phyloP scores from a whole-genome alignment of 2,329 filamentous ascomycete species.

The Lachnellula willkommii region DNA sequence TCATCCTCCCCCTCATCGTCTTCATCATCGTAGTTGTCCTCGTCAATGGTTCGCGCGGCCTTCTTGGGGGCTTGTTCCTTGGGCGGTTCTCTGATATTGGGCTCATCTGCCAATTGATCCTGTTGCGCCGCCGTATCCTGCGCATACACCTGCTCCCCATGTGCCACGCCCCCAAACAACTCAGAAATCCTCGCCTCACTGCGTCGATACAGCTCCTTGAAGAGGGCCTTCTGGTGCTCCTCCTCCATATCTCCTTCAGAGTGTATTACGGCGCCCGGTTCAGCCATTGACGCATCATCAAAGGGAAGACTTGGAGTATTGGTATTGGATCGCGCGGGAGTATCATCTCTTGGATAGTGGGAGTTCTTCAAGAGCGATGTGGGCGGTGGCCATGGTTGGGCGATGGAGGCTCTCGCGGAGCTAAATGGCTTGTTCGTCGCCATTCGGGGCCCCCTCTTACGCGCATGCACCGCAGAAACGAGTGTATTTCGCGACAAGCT shows the following conservation, averaged over 20 bases:
- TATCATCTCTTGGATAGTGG: slow-evolving; percentile 57
- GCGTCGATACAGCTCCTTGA: slow-evolving; percentile 71
- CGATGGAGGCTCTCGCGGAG: slow-evolving; percentile 15
- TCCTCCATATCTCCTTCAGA: slow-evolving; percentile 56
- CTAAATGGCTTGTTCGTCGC: too few relatives aligned
- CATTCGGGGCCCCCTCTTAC: slow-evolving; percentile 3
- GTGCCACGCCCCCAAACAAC: slow-evolving; percentile 55
- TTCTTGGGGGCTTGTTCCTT: slow-evolving; percentile 56
- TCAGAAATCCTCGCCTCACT: slow-evolving; percentile 71
- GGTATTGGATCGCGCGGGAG: slow-evolving; percentile 25
- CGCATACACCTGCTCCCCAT: slow-evolving; percentile 13
- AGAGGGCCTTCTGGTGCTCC: slow-evolving; percentile 64
- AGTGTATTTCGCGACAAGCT: slow-evolving; percentile 22
- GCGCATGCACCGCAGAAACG: slow-evolving; percentile 11
- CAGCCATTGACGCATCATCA: slow-evolving; percentile 39
- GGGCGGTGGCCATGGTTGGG: slow-evolving; percentile 55
- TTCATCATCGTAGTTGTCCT: slow-evolving; percentile 82
- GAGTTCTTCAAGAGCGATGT: slow-evolving; percentile 46
- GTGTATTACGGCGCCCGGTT: slow-evolving; percentile 42
- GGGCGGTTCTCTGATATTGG: slow-evolving; percentile 46
- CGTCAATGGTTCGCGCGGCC: slow-evolving; percentile 70
- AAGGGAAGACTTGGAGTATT: slow-evolving; percentile 25
- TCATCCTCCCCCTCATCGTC: slow-evolving; percentile 67
- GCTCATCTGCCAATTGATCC: slow-evolving; percentile 42
- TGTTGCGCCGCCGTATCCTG: slow-evolving; percentile 29